phyloP scores from a whole-genome alignment of 2,329 filamentous ascomycete genomes.

The Pestalotiopsis fici region DNA sequence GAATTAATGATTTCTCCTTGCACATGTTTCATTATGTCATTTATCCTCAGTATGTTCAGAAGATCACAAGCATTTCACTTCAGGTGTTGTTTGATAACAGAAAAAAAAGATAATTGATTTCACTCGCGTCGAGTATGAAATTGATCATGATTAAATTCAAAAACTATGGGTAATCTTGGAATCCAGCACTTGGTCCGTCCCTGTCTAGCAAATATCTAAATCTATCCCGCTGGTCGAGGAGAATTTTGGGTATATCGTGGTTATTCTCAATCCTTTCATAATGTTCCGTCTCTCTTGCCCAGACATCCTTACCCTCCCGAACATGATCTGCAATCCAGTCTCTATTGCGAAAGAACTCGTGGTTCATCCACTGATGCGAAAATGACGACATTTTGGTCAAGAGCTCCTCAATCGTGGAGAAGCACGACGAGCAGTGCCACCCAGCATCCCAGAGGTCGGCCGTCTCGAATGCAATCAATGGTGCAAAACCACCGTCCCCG shows the following conservation, averaged over 20 bases:
- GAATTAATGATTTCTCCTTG: too few species aligned
- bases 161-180: slow-evolving; percentile 41
- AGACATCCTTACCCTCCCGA: slow-evolving; percentile 54
- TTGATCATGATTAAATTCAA: not conserved
- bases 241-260: slow-evolving; percentile 51
- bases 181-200: slow-evolving; percentile 47
- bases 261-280: slow-evolving; percentile 53
- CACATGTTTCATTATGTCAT: too few species aligned
- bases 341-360: slow-evolving; percentile 45
- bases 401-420: slow-evolving; percentile 55
- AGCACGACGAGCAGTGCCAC: slow-evolving; percentile 67
- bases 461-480: slow-evolving; percentile 41
- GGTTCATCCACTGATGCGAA: slow-evolving; percentile 56
- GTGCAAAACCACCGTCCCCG: slow-evolving; percentile 40
- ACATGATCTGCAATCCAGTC: slow-evolving; percentile 52
- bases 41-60: too few species aligned
- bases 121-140: not conserved
- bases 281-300: slow-evolving; percentile 47
- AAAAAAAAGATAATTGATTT: too few species aligned
- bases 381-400: slow-evolving; percentile 58
- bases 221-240: slow-evolving; percentile 38
- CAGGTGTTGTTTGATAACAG: too few species aligned
- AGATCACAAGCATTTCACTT: too few species aligned
- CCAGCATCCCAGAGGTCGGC: slow-evolving; percentile 48
- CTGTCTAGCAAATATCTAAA: slow-evolving; percentile 48